Evolutionary conservation across 148 eudicot genomes (phyloP), one percentile per base, ranked within the genome.

Genomic region (Salicornia ramosissima): DNA sequence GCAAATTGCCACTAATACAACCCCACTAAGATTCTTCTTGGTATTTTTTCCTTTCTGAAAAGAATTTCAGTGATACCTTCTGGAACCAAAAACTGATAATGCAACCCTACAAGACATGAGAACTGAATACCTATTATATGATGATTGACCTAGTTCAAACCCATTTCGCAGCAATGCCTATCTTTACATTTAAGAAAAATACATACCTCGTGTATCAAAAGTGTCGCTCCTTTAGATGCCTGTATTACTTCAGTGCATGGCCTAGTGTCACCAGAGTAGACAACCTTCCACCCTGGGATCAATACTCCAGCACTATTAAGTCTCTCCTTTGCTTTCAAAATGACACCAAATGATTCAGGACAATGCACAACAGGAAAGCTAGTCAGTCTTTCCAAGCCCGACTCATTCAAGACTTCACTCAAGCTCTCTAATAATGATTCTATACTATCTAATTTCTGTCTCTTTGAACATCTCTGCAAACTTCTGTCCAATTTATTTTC

Each of bases 251-350:
- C 85, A 11, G 83, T 80, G 72, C 97, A 92, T 7, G 97, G 97
- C 72, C 97, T 76, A 15, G 96, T 92, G 71, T 92, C 97, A 29
- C 97, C 97, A 64, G 97, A 92, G 80, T 92, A 92, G 19, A 90
- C 96, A 75, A 90, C 74, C 78, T 92, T 90, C 97, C 97, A 92
- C 62, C 97, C 96, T 1, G 91, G 88, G 64, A 90, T 80, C 28
- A 67, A 34, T 73, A 81, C 79, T 39, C 88, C 91, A 30, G 22
- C 78, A 66, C 67, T 45, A 67, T 83, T 80, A n/a, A 67, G 52
- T 80, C 93, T 85, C 71, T 79, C 77, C 18, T 84, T 76, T 42
- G 93, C 91, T 77, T 77, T 80, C 74, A 89, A 57, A 50, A 69
- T 78, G 47, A 89, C 86, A 58, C 97, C 97, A 75, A 62, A 92